Evolutionary conservation across 805 yeast genomes (phyloP), one percentile per base, ranked within the genome.

Genomic region (Teunomyces stri): DNA sequence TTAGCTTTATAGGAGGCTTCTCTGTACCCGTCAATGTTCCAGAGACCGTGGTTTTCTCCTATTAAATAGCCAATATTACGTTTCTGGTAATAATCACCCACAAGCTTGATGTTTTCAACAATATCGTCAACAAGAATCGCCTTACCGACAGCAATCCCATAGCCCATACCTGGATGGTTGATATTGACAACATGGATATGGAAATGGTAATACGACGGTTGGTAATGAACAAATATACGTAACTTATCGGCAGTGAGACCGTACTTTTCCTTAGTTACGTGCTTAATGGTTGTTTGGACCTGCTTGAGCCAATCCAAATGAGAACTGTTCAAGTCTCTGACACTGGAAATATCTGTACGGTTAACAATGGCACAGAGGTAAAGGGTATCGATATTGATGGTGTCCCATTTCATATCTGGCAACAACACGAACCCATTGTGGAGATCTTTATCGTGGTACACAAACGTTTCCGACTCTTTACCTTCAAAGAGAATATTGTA

Each of bases 371-470:
- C 86, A 44, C 88, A 84, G 54, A 92, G 68, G 61, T 94, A 90
- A 46, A 94, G 68, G 3, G 92, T 66, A 21, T 82, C 88, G 60
- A 85, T 54, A 25, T 81, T 81, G 43, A 75, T 69, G 3, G 87
- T 83, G 62, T 92, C 97, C 99, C 99, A 94, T 62, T 91, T 91
- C 95, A 92, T 88, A 65, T 92, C 97, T 0, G 98, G 98, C 36
- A 91, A 72, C 40, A 94, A 66, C 4, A 90, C 81, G 59, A 87
- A 89, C 15, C 91, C 90, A 37, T 61, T 62, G 0, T 57, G 53
- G 16, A 79, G 79, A 27, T 81, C 78, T 35, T 66, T 67, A 51
- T 89, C 85, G 43, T 85, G 82, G 55, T 74, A 77, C 2, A 90
- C 74, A n/a, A 92, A 81, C 16, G 89, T 69, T 29, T 91, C 97